Base-by-base conservation (phyloP, 805 yeast species). In the Phaffomyces antillensis region DNA sequence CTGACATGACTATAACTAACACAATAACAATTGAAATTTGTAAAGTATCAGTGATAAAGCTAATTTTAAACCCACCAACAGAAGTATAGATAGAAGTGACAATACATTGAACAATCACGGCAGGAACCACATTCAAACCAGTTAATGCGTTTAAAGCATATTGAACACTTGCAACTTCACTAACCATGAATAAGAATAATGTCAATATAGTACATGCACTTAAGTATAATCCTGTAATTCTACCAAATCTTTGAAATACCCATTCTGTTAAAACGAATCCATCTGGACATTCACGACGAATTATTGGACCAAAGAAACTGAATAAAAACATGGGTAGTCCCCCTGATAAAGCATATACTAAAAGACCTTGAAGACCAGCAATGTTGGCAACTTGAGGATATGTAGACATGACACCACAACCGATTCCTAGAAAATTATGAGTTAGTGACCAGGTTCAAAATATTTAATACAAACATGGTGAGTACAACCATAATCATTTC, bases 261-360 rank as follows among this genome's bases (percentile, higher is more conserved):
- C 97, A 90, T 61, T 90, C 96, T 5, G 96, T 88, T 53, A 90
- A 67, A 25, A 90, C 89, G 61, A 90, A 90, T 3, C 96, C 97
- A 9, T 86, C 78, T 0, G 97, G 97, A 54, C 95, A 86, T 53
- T 76, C 75, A 47, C 70, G 75, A 52, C 96, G 72, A 47, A 90
- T 81, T 10, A 79, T 60, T 1, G 97, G 96, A 0, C 96, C 96
- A 47, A 86, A 65, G 43, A 76, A 74, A 1, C 93, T 86, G 69
- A 90, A 90, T n/a, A 86, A 64, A 48, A 86, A 71, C 65, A 90
- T 82, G 5, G 97, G 97, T 40, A 90, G 62, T 2, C 96, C 83
- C 33, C 96, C 93, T 16, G 83, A 67, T 12, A 87, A 52, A 2
- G 89, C 79, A 59, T 90, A 90, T 9, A 86, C 95, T 45, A 90